phyloP scores from a whole-genome alignment of 2,329 filamentous ascomycete genomes.

The Fusarium drepaniforme region DNA sequence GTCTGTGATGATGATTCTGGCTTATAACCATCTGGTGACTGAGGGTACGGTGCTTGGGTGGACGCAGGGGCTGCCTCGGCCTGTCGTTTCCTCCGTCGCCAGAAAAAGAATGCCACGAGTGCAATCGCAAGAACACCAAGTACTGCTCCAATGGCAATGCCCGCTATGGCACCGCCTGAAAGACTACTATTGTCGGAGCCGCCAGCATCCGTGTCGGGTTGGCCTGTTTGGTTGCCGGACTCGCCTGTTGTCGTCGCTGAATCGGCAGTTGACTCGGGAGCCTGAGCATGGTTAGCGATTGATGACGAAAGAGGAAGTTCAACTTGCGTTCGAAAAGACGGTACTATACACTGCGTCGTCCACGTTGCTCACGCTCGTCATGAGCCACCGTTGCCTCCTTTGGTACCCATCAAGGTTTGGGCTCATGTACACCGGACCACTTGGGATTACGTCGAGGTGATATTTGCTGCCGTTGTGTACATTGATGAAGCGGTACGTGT shows the following conservation, averaged over 20 bases:
- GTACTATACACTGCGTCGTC: slow-evolving; percentile 49
- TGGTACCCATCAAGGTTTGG: slow-evolving; percentile 38
- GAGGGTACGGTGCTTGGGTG: background rate
- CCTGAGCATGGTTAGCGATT: background rate
- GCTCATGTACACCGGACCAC: slow-evolving; percentile 47
- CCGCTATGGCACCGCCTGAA: slow-evolving; percentile 47
- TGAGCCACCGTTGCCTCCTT: slow-evolving; percentile 48
- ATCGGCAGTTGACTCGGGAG: slow-evolving; percentile 5
- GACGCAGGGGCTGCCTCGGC: background rate
- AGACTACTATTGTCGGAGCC: slow-evolving; percentile 26
- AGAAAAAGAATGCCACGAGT: slow-evolving; percentile 43
- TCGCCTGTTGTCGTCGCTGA: slow-evolving; percentile 10
- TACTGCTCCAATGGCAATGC: slow-evolving; percentile 46
- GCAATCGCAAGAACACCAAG: slow-evolving; percentile 43
- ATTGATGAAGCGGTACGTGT: slow-evolving; percentile 45
- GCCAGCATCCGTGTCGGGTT: background rate
- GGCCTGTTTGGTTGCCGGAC: slow-evolving; percentile 1
- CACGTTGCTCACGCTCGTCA: slow-evolving; percentile 44
- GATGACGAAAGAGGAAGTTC: background rate
- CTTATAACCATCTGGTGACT: background rate
- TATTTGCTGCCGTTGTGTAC: slow-evolving; percentile 47
- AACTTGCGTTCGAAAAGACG: slow-evolving; percentile 45
- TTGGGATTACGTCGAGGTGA: slow-evolving; percentile 48
- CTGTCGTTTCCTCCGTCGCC: slow-evolving; percentile 34
- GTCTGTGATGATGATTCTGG: background rate